Evolutionary conservation across 1,139 yeast genomes (phyloP).

Genomic region (Kurtzmaniella quercitrusa): DNA sequence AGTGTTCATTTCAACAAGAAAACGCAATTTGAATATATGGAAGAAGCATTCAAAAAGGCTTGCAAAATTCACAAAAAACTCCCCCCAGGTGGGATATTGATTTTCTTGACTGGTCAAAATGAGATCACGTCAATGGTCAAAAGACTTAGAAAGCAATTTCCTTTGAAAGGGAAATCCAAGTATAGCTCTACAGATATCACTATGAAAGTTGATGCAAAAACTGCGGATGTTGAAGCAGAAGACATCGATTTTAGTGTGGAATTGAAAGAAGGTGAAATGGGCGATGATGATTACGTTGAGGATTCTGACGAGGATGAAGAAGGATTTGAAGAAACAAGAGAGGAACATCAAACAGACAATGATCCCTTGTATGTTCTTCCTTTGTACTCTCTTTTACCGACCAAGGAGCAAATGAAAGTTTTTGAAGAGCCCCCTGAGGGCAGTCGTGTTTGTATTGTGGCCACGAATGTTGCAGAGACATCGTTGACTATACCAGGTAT

Average conservation of each 20-base stretch:
- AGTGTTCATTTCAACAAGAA: slow-evolving; percentile 83
- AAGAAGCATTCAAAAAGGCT: slow-evolving; percentile 81
- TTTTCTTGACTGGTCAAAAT: slow-evolving; percentile 91
- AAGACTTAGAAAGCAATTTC: slow-evolving; percentile 63
- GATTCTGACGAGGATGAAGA: slow-evolving; percentile 59
- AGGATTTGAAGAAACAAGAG: slow-evolving; percentile 82
- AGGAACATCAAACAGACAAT: slow-evolving; percentile 67
- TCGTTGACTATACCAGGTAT: slow-evolving; percentile 96
- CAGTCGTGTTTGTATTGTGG: slow-evolving; percentile 83
- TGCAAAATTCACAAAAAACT: slow-evolving; percentile 80
- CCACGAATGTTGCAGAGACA: slow-evolving; percentile 98
- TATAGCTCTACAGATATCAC: slow-evolving; percentile 23
- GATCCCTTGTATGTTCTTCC: slow-evolving; percentile 92
- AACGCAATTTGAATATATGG: slow-evolving; percentile 75
- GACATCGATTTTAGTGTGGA: slow-evolving; percentile 78
- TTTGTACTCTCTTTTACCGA: slow-evolving; percentile 84
- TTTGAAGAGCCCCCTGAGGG: slow-evolving; percentile 84
- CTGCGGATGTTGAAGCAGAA: slow-evolving; percentile 77
- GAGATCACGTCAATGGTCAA: slow-evolving; percentile 81
- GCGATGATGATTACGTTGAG: slow-evolving; percentile 28
- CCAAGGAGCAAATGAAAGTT: slow-evolving; percentile 91
- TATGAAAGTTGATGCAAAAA: slow-evolving; percentile 51
- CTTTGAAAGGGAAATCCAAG: slow-evolving; percentile 35
- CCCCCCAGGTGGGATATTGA: slow-evolving; percentile 92
- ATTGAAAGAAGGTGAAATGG: slow-evolving; percentile 26